Base-by-base conservation (phyloP, 2,329 filamentous ascomycete species). In the Colletotrichum zoysiae region DNA sequence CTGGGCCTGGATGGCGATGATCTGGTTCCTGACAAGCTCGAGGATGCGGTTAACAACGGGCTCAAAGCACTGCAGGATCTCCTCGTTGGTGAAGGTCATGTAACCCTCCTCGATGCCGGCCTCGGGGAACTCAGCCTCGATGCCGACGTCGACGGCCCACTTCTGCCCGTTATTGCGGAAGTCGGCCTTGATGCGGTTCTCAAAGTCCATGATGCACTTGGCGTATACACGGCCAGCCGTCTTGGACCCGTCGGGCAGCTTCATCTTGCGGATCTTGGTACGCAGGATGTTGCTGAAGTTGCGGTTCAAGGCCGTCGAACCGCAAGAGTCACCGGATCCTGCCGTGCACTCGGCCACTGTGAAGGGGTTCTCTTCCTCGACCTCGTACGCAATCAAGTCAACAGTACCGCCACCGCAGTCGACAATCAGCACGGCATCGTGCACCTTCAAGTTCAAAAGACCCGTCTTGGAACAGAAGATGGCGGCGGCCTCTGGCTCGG, bases 161-260 rank as follows among this genome's bases (percentile, higher is more conserved):
- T 98, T 98, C 83, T 98, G 95, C 61, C 95, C 95, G 82, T 98
- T 98, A 86, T 98, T 98, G 75, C 96, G 91, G 91, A 99, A 99
- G 82, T 98, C 96, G 61, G 96, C 96, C 88, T 99, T 99, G 89
- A 99, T 98, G 82, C 96, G 89, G 89, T 98, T 98, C 86, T 99
- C 96, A 78, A 99, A 99, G 84, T 99, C 96, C 95, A 98, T 98
- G 83, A 99, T 98, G 82, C 95, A 98, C 86, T 98, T 98, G 76
- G 95, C 95, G 82, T 98, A 98, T 66, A 99, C 96, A 82, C 95
- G 95, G 55, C 95, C 95, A n/a, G 96, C 95, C 3, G 95, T 98
- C 84, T 95, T 97, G 76, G 95, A 98, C 58, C 95, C 95, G 79
- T 98, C 95, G 1, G 96, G 95, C 57, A 99, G 87, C 84, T 98